A percentile compares a stretch with the other conserved stretches of the same genome.
Conservation (phyloP, 805 yeast species). For the Candida nemodendra region DNA sequence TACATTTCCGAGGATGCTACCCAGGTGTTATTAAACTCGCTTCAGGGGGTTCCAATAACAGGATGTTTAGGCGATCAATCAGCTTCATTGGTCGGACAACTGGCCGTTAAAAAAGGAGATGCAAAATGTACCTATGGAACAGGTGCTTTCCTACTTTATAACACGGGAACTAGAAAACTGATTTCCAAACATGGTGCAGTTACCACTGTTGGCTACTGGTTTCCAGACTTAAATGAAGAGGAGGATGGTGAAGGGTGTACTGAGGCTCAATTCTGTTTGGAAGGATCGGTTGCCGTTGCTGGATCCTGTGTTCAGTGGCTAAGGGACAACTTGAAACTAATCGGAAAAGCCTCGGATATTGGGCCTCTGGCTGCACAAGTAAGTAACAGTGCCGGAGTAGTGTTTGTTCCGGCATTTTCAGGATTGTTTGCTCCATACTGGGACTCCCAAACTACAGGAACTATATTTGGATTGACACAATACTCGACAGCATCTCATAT, state of each 20-base stretch:
- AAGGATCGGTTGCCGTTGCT: conserved; percentile 95
- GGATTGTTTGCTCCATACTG: conserved; percentile 96
- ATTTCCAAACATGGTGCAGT: conserved; percentile 77
- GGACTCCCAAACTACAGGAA: conserved; percentile 90
- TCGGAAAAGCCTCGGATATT: conserved; percentile 78
- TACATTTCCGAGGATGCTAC: conserved; percentile 39
- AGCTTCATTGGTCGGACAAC: conserved; percentile 89
- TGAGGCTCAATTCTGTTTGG: conserved; percentile 82
- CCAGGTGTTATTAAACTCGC: conserved; percentile 43
- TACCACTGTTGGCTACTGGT: conserved; percentile 90
- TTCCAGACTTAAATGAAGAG: conserved; percentile 58
- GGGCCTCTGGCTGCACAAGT: conserved; percentile 89
- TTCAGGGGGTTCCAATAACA: conserved; percentile 69
- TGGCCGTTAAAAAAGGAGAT: conserved; percentile 78
- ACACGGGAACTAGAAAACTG: conserved; percentile 74
- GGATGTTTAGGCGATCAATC: conserved; percentile 96
- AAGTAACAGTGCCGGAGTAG: conserved; percentile 82
- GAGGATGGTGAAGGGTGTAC: conserved; percentile 36
- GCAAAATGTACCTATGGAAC: conserved; percentile 98
- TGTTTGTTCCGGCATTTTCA: conserved; percentile 91
- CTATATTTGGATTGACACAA: conserved; percentile 90
- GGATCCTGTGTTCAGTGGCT: conserved; percentile 95
- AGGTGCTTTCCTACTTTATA: conserved; percentile 87
- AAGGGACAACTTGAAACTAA: conserved; percentile 82
- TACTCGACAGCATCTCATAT: conserved; percentile 89